A percentile compares a stretch with the other conserved stretches of the same genome.
These are phyloP conservation scores for Globisporangium echinulatum DNA, from an alignment of 352 stramenopile genomes.

Conservation along the genomic window DNA sequence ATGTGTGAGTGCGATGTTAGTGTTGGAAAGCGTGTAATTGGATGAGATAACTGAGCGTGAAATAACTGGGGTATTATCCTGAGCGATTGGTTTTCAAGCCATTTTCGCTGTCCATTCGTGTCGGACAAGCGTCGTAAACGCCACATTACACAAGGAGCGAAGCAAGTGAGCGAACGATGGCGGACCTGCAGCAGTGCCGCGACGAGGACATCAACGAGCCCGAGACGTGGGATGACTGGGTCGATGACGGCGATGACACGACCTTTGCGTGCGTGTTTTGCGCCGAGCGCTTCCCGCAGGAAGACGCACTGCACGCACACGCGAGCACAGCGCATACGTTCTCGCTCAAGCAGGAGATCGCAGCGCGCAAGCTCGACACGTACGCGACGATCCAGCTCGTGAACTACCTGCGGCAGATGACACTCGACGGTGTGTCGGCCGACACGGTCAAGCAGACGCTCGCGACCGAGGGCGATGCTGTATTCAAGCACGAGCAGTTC, in stretches of 20 bases:
- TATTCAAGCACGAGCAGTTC: slow-evolving; percentile 65
- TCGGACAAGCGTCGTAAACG: neutral
- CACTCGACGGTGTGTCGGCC: slow-evolving; percentile 25
- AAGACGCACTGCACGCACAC: slow-evolving; percentile 58
- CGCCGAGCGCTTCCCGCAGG: slow-evolving; percentile 27
- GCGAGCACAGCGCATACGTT: slow-evolving; percentile 49
- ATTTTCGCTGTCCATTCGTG: slow-evolving; percentile 1
- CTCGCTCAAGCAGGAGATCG: slow-evolving; percentile 50
- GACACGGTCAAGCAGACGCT: slow-evolving; percentile 46
- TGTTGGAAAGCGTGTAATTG: too few relatives aligned
- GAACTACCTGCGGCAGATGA: slow-evolving; percentile 62
- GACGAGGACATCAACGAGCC: slow-evolving; percentile 25
- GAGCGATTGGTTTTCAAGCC: slow-evolving; percentile 9
- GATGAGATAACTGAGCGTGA: neutral
- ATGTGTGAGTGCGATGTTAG: neutral
- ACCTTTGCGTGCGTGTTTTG: slow-evolving; percentile 75
- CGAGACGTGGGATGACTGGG: slow-evolving; percentile 84
- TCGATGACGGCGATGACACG: slow-evolving; percentile 48
- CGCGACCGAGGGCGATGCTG: slow-evolving; percentile 26
- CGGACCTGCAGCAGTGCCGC: slow-evolving; percentile 12
- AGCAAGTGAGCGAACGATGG: neutral
- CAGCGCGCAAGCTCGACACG: slow-evolving; percentile 48
- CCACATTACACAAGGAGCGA: neutral
- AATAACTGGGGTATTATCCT: neutral
- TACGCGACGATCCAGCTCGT: slow-evolving; percentile 78